Conservation (phyloP, 2,329 filamentous ascomycete genomes). For the Colletotrichum godetiae region DNA sequence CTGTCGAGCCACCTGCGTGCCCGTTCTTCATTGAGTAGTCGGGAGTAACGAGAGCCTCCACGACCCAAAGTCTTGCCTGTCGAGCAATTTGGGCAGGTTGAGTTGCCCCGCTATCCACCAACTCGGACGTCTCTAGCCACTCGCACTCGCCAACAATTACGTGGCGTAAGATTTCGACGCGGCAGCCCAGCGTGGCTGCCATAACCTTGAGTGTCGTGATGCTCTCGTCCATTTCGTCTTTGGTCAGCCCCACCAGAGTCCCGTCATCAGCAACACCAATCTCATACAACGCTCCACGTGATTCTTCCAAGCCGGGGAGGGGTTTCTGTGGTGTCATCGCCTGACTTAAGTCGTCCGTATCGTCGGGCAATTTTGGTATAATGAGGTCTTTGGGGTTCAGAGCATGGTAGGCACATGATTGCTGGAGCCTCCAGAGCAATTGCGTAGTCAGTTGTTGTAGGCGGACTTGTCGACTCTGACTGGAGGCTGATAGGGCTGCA, state of each 20-base stretch:
- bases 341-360: conserved; percentile 57
- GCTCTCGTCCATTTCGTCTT: conserved; percentile 94
- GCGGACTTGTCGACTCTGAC: conserved; percentile 82
- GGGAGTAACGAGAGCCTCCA: conserved; percentile 89
- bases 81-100: conserved; percentile 39
- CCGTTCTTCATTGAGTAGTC: conserved; percentile 59
- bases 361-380: conserved; percentile 79
- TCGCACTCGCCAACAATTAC: conserved; percentile 89
- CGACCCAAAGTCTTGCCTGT: conserved; percentile 79
- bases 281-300: conserved; percentile 92
- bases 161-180: conserved; percentile 82
- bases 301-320: conserved; percentile 88
- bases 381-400: conserved; percentile 81
- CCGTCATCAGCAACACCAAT: conserved; percentile 97
- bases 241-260: conserved; percentile 85
- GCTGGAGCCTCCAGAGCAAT: conserved; percentile 92
- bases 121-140: conserved; percentile 64
- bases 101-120: conserved; percentile 42
- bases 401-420: conserved; percentile 91
- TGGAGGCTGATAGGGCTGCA: conserved; percentile 54
- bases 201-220: conserved; percentile 86
- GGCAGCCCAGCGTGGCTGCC: conserved; percentile 91
- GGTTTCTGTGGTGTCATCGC: conserved; percentile 66
- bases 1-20: conserved; percentile 36
- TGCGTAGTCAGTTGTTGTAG: conserved; percentile 95